Evolutionary conservation across 306 rosid genomes (phyloP).

Genomic region (Casuarina cunninghamiana): DNA sequence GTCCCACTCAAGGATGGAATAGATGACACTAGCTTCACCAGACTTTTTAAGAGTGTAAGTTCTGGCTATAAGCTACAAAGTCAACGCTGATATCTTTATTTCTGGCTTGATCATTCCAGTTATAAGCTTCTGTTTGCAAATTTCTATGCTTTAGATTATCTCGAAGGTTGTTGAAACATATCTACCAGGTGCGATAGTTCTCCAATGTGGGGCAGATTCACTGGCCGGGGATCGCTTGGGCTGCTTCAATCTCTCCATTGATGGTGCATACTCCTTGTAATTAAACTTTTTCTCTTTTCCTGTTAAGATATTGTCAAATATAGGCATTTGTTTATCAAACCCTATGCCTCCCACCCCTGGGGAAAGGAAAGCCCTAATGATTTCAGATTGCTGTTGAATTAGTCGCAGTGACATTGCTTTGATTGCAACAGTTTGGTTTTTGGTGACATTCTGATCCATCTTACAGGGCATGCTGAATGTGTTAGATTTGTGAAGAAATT

Average conservation of each 20-base stretch:
- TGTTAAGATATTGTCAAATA: background rate
- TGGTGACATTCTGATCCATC: conserved; percentile 24
- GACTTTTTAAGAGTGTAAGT: conserved; percentile 94
- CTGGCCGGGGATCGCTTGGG: conserved; percentile 99
- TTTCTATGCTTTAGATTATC: conserved; percentile 61
- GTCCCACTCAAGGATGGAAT: conserved; percentile 99
- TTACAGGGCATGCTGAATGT: conserved; percentile 92
- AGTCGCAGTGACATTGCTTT: conserved; percentile 13
- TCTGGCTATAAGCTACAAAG: conserved; percentile 21
- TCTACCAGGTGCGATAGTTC: conserved; percentile 92
- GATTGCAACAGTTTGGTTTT: conserved; percentile 18
- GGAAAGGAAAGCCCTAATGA: background rate
- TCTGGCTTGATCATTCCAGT: conserved; percentile 26
- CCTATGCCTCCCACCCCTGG: background rate
- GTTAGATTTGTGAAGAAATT: conserved; percentile 90
- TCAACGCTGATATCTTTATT: conserved; percentile 13
- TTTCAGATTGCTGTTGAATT: conserved; percentile 12
- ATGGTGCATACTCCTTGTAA: conserved; percentile 77
- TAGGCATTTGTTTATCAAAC: too few relatives aligned
- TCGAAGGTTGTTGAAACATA: conserved; percentile 97
- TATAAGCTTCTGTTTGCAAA: conserved; percentile 16
- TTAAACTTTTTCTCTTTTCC: conserved; percentile 31
- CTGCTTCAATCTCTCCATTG: conserved; percentile 99
- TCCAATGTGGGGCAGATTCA: conserved; percentile 99
- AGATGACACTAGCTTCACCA: conserved; percentile 91